These are phyloP conservation scores for Calvatia gigantea DNA, from an alignment of 768 basidiomycete species.

Conservation along the genomic window DNA sequence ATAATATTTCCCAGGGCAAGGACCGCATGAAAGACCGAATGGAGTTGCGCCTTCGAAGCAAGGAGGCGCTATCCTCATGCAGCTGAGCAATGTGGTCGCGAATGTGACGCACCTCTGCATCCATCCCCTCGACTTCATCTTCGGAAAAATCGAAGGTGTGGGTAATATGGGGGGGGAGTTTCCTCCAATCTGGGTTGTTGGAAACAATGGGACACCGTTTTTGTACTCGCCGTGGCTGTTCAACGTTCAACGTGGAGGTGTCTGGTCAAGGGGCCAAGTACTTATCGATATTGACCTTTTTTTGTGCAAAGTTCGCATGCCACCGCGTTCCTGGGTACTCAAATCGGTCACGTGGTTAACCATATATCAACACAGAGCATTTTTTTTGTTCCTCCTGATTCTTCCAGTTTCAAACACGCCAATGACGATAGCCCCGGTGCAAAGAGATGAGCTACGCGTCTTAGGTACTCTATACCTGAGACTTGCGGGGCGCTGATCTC, in stretches of 20 bases:
- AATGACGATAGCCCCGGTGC: constrained; percentile 13
- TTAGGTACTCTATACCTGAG: neutral
- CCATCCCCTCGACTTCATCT: too few relatives aligned
- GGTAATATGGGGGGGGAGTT: too few relatives aligned
- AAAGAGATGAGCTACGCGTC: constrained; percentile 9
- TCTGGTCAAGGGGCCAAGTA: too few relatives aligned
- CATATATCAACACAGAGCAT: neutral
- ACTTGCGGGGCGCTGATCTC: constrained; percentile 12
- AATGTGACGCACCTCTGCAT: neutral
- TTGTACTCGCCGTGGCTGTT: too few relatives aligned
- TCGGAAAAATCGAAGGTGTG: too few relatives aligned
- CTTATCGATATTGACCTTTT: too few relatives aligned
- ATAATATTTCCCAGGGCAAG: neutral
- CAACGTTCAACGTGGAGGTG: too few relatives aligned
- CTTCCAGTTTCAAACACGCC: constrained; percentile 15
- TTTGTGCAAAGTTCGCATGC: too few relatives aligned
- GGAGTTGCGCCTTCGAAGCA: neutral
- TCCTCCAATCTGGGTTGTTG: too few relatives aligned
- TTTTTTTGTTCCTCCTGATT: constrained; percentile 3
- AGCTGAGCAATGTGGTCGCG: neutral
- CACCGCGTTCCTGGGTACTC: too few relatives aligned
- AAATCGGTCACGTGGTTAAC: neutral
- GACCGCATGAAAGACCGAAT: neutral
- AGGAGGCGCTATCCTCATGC: neutral
- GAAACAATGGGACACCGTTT: too few relatives aligned